These are phyloP conservation scores for Daphne laureola DNA, from an alignment of 441 rosid genomes.

Conservation along the genomic window DNA sequence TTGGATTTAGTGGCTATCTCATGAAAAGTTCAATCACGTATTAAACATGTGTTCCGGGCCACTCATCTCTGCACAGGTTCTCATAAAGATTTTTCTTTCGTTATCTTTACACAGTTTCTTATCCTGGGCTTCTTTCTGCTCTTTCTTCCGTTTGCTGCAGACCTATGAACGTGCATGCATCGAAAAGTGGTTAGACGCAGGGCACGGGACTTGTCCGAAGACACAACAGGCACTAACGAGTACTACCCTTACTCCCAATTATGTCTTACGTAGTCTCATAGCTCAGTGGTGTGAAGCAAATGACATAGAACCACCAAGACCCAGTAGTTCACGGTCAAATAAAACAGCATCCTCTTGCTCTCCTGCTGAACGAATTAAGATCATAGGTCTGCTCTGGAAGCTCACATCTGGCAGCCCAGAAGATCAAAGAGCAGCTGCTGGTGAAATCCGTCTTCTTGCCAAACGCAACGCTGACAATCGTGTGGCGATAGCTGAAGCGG, in stretches of 20 bases:
- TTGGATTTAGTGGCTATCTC: too few relatives aligned
- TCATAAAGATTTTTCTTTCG: background rate
- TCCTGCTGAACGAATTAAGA: slow-evolving; percentile 61
- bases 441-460: slow-evolving; percentile 91
- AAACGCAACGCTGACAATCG: slow-evolving; percentile 91
- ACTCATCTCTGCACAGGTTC: too few relatives aligned
- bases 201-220: slow-evolving; percentile 86
- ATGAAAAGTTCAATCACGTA: too few relatives aligned
- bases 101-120: too few relatives aligned
- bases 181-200: slow-evolving; percentile 88
- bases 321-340: slow-evolving; percentile 55
- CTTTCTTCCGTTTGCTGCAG: slow-evolving; percentile 32
- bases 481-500: slow-evolving; percentile 93
- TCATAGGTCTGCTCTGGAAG: slow-evolving; percentile 64
- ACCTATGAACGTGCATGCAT: slow-evolving; percentile 90
- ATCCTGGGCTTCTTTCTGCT: background rate
- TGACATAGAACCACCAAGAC: slow-evolving; percentile 79
- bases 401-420: slow-evolving; percentile 61
- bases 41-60: too few relatives aligned
- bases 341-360: slow-evolving; percentile 50
- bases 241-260: slow-evolving; percentile 72
- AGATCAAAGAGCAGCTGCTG: slow-evolving; percentile 76
- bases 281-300: slow-evolving; percentile 95
- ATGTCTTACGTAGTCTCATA: slow-evolving; percentile 83
- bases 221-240: slow-evolving; percentile 65